phyloP scores from a whole-genome alignment of 192 early-diverging fungal species.

The Entomortierella parvispora region DNA sequence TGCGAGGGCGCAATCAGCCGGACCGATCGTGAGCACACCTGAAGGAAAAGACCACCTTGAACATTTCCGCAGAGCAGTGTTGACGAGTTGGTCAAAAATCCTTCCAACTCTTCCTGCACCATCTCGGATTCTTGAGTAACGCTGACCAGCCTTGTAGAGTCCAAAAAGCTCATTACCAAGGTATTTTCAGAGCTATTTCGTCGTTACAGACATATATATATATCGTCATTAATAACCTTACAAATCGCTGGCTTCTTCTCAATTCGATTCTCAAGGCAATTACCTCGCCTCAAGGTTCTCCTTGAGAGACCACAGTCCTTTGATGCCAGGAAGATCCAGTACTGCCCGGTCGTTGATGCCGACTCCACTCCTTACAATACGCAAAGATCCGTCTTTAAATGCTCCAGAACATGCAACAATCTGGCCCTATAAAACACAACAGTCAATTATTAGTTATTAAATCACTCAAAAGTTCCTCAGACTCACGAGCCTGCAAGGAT shows the following conservation, averaged over 20 bases:
- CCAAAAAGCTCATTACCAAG: slow-evolving; percentile 72
- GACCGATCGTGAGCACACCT: slow-evolving; percentile 63
- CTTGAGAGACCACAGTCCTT: slow-evolving; percentile 77
- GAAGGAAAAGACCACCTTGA: slow-evolving; percentile 28
- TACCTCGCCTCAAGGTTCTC: slow-evolving; percentile 58
- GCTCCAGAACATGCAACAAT: slow-evolving; percentile 90
- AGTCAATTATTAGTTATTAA: slow-evolving; percentile 7
- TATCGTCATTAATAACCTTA: no score
- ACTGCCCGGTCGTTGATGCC: slow-evolving; percentile 76
- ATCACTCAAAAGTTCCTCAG: not conserved
- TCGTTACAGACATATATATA: slow-evolving; percentile 41
- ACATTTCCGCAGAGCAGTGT: slow-evolving; percentile 34
- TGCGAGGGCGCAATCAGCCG: slow-evolving; percentile 57
- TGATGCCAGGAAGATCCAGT: slow-evolving; percentile 72
- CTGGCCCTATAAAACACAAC: slow-evolving; percentile 61
- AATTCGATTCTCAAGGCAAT: no score
- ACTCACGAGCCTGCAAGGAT: not conserved
- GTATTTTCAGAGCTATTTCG: slow-evolving; percentile 41
- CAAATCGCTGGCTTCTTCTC: no score
- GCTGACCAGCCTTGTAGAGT: slow-evolving; percentile 67
- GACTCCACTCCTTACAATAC: slow-evolving; percentile 90
- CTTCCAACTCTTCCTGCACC: slow-evolving; percentile 56
- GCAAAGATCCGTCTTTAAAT: slow-evolving; percentile 75
- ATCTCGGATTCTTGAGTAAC: slow-evolving; percentile 56
- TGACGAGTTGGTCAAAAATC: slow-evolving; percentile 29